phyloP scores from a whole-genome alignment of 1,284 basidiomycete species.

The Pseudozyma tsukubaensis region DNA sequence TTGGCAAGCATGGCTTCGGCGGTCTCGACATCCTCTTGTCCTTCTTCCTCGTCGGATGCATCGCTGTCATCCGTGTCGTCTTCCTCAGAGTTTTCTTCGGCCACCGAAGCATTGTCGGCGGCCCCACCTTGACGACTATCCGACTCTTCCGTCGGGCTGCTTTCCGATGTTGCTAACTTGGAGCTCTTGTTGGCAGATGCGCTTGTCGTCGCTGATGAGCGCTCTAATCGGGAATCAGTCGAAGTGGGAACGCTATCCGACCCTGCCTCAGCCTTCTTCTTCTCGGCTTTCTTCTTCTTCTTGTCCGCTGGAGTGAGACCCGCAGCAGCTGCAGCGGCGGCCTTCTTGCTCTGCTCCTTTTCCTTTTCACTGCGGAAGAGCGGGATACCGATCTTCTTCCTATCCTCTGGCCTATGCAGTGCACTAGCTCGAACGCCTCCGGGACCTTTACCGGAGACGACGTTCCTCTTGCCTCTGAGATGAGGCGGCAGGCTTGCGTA shows the following conservation, averaged over 20 bases:
- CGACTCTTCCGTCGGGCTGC: constrained; percentile 10
- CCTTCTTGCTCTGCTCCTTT: constrained; percentile 63
- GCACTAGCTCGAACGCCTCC: constrained; percentile 48
- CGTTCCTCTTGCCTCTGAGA: constrained; percentile 83
- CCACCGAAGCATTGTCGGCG: background rate
- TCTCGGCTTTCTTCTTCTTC: constrained; percentile 48
- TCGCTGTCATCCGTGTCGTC: constrained; percentile 26
- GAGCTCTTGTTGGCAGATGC: constrained; percentile 5
- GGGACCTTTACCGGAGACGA: constrained; percentile 72
- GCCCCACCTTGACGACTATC: background rate
- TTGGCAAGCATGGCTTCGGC: constrained; percentile 39
- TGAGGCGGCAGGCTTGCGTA: constrained; percentile 87
- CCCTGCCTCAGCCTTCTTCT: constrained; percentile 26
- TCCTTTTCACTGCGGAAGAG: constrained; percentile 86
- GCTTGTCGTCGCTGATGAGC: constrained; percentile 6
- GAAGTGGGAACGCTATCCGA: constrained; percentile 23
- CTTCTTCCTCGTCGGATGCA: constrained; percentile 50
- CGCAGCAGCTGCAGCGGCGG: constrained; percentile 56
- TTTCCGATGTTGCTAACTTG: constrained; percentile 11
- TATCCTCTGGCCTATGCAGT: constrained; percentile 56
- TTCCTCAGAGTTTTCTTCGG: constrained; percentile 17
- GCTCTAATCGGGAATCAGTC: constrained; percentile 23
- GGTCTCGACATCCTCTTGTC: constrained; percentile 42
- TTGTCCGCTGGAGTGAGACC: constrained; percentile 26
- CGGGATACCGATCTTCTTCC: constrained; percentile 70